These are phyloP conservation scores for Polychaeton citri DNA, from an alignment of 2,329 filamentous ascomycete species.

Conservation along the genomic window DNA sequence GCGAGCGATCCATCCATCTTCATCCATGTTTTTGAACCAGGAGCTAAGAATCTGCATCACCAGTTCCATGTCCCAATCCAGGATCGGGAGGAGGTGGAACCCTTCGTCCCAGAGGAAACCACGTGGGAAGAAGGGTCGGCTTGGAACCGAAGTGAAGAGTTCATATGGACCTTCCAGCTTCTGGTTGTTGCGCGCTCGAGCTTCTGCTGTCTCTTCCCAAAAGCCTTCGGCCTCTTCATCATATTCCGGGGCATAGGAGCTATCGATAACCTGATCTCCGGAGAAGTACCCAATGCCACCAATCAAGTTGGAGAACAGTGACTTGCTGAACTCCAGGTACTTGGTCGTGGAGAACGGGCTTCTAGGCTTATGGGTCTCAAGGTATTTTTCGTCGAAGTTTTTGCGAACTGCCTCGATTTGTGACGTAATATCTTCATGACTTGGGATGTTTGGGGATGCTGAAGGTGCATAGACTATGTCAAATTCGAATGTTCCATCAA, in stretches of 20 bases:
- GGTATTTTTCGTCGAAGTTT: conserved; percentile 63
- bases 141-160: conserved; percentile 83
- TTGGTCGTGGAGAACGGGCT: conserved; percentile 58
- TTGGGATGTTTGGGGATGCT: conserved; percentile 31
- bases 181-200: conserved; percentile 54
- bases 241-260: conserved; percentile 83
- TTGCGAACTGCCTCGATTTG: conserved; percentile 54
- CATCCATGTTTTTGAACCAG: conserved; percentile 93
- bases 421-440: conserved; percentile 49
- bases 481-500: conserved; percentile 80
- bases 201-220: conserved; percentile 81
- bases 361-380: conserved; percentile 56
- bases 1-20: conserved; percentile 92
- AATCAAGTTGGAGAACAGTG: conserved; percentile 85
- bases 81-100: conserved; percentile 81
- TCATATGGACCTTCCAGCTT: conserved; percentile 70
- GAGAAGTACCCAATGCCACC: conserved; percentile 95
- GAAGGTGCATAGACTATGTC: conserved; percentile 80
- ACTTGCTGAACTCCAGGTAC: conserved; percentile 69
- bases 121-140: conserved; percentile 86
- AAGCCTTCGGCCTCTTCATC: conserved; percentile 92
- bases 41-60: conserved; percentile 78
- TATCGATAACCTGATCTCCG: conserved; percentile 75
- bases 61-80: conserved; percentile 89
- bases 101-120: conserved; percentile 98